Conservation (phyloP, 2,329 filamentous ascomycete genomes). For the Fusarium xylarioides region DNA sequence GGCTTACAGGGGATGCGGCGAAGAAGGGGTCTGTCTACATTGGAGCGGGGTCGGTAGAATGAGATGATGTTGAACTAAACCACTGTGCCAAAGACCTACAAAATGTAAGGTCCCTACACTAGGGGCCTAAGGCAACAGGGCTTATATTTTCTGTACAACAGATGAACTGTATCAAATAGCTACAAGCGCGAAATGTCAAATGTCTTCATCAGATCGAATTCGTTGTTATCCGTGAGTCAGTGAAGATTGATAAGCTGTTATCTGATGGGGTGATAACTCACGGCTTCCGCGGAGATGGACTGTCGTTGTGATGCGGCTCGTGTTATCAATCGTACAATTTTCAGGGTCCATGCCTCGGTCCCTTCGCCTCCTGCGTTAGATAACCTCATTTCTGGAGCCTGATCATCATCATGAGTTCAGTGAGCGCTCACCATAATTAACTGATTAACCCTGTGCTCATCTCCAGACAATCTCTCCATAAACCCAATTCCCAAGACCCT, state of each 20-base stretch:
- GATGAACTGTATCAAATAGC: slow-evolving; percentile 35
- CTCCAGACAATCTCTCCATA: not conserved
- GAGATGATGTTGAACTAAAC: too few relatives aligned
- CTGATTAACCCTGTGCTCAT: not conserved
- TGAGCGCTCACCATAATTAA: not conserved
- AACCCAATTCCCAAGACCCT: not conserved
- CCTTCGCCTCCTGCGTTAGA: not conserved
- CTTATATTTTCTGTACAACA: too few relatives aligned
- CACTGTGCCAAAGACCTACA: too few relatives aligned
- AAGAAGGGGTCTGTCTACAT: not conserved
- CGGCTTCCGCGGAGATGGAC: not conserved
- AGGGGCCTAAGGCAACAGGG: too few relatives aligned
- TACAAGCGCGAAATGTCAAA: slow-evolving; percentile 30
- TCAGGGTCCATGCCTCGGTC: not conserved
- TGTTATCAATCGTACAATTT: not conserved
- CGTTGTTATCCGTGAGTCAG: too few relatives aligned
- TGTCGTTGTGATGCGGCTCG: not conserved
- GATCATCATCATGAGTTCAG: not conserved
- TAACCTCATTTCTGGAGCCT: not conserved
- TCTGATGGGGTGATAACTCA: not conserved
- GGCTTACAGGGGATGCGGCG: slow-evolving; percentile 11
- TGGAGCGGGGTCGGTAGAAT: slow-evolving; percentile 10
- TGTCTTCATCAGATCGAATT: too few relatives aligned
- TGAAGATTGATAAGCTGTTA: slow-evolving; percentile 15
- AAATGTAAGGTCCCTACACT: too few relatives aligned